A percentile compares a stretch with the other conserved stretches of the same genome.
Evolutionary conservation across 2,329 filamentous ascomycete genomes (phyloP).

Genomic region (Ophiocordyceps sinensis): DNA sequence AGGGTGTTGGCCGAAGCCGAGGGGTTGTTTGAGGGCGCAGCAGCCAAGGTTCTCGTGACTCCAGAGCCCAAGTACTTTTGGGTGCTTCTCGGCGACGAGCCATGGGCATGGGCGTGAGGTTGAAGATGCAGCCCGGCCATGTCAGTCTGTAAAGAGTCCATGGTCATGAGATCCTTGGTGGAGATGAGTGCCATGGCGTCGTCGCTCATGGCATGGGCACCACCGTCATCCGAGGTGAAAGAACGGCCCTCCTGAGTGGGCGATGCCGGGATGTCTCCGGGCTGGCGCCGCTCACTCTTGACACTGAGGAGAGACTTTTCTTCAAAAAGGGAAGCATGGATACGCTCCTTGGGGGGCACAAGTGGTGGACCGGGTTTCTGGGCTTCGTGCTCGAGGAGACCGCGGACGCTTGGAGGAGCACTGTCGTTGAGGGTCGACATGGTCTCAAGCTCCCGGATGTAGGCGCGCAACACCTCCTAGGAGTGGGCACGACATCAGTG

Average conservation of each 20-base stretch:
- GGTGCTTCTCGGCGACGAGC: slow-evolving; percentile 18
- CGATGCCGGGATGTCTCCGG: slow-evolving; percentile 15
- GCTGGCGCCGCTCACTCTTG: slow-evolving; percentile 20
- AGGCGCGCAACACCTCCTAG: slow-evolving; percentile 44
- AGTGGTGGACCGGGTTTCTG: slow-evolving; percentile 8
- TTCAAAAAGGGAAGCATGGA: slow-evolving; percentile 18
- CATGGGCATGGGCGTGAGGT: slow-evolving; percentile 17
- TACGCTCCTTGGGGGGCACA: slow-evolving; percentile 6
- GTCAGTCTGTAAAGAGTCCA: slow-evolving; percentile 26
- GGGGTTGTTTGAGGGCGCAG: slow-evolving; percentile 12
- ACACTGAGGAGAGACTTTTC: slow-evolving; percentile 26
- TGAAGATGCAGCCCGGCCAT: slow-evolving; percentile 28
- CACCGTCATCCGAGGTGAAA: slow-evolving; percentile 21
- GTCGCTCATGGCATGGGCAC: slow-evolving; percentile 12
- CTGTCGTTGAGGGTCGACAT: slow-evolving; percentile 27
- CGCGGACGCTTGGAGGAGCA: slow-evolving; percentile 33
- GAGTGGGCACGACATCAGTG: neutral
- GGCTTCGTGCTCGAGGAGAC: slow-evolving; percentile 33
- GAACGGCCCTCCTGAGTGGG: slow-evolving; percentile 8
- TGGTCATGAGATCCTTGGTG: slow-evolving; percentile 36
- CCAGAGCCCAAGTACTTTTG: slow-evolving; percentile 21
- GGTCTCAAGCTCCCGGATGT: slow-evolving; percentile 45
- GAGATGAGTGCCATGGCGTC: slow-evolving; percentile 34
- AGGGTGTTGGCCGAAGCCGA: slow-evolving; percentile 18
- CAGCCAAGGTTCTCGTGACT: slow-evolving; percentile 11